Evolutionary conservation across 73 alveolate genomes (phyloP).

Genomic region (Blepharisma japonicum): DNA sequence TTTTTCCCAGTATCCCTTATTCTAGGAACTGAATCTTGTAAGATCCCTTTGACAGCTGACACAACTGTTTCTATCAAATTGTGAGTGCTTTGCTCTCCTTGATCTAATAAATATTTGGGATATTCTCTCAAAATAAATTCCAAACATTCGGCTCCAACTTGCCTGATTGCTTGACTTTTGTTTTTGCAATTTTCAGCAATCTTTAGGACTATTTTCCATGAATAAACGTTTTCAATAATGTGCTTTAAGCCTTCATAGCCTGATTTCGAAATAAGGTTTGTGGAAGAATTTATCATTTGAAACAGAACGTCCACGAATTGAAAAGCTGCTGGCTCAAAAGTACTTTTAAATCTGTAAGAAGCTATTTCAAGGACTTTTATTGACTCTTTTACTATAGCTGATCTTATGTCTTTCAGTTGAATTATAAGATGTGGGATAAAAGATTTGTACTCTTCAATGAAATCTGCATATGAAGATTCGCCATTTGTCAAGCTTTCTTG

Average conservation of each 20-base stretch:
- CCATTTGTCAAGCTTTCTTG: constrained; percentile 14
- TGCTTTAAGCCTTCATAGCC: not conserved
- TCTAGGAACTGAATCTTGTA: not conserved
- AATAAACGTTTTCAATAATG: constrained; percentile 13
- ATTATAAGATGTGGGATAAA: not conserved
- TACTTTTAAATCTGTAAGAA: not conserved
- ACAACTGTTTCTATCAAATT: too few relatives aligned
- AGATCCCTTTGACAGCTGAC: too few relatives aligned
- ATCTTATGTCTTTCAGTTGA: constrained; percentile 17
- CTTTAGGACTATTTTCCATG: constrained; percentile 8
- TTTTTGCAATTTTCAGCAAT: constrained; percentile 6
- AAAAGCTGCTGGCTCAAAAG: not conserved
- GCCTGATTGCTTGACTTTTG: not conserved
- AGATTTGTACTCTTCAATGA: not conserved
- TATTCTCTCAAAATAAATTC: not conserved
- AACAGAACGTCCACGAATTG: not conserved
- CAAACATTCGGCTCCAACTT: not conserved
- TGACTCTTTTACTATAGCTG: constrained; percentile 30
- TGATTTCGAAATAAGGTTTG: constrained; percentile 21
- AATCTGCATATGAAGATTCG: not conserved
- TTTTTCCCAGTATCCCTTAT: constrained; percentile 16
- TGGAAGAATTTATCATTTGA: not conserved
- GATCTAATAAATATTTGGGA: constrained; percentile 13
- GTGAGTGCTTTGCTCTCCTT: too few relatives aligned
- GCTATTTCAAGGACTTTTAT: constrained; percentile 26